Percentiles rank a stretch among this genome's conserved stretches.
These are phyloP conservation scores for Clarireedia monteithiana DNA, from an alignment of 2,329 filamentous ascomycete species.

Conservation along the genomic window DNA sequence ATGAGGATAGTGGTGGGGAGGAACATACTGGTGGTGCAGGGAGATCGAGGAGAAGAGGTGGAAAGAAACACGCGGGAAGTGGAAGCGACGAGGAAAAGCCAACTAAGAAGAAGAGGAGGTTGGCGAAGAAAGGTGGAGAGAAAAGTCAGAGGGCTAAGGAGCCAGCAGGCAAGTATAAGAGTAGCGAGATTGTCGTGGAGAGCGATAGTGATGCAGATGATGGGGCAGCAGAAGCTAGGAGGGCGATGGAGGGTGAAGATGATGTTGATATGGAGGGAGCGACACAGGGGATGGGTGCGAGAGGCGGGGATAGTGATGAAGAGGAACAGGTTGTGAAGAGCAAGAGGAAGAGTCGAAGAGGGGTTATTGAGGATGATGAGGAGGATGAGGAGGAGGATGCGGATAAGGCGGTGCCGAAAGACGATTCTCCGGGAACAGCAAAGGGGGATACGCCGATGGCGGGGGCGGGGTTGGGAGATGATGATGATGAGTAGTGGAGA, in stretches of 20 bases:
- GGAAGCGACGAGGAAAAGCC: constrained; percentile 31
- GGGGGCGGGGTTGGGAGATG: constrained; percentile 19
- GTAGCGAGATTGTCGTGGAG: constrained; percentile 30
- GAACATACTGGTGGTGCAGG: neutral
- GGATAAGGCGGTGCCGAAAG: constrained; percentile 3
- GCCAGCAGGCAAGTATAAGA: constrained; percentile 29
- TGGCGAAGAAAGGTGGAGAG: constrained; percentile 25
- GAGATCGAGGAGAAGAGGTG: constrained; percentile 1
- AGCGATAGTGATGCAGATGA: constrained; percentile 28
- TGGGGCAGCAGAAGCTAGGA: constrained; percentile 23
- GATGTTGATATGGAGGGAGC: constrained; percentile 14
- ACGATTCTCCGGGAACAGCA: constrained; percentile 23
- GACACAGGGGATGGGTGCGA: neutral
- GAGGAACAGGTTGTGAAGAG: constrained; percentile 19
- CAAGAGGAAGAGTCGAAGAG: constrained; percentile 22
- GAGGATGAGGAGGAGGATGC: constrained; percentile 26
- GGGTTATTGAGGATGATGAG: constrained; percentile 27
- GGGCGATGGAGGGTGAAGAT: constrained; percentile 23
- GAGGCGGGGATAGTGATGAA: constrained; percentile 17
- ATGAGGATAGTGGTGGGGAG: constrained; percentile 27
- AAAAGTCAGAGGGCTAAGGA: constrained; percentile 19
- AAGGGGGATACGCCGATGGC: constrained; percentile 27
- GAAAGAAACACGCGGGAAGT: constrained; percentile 21
- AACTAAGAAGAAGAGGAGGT: constrained; percentile 28
- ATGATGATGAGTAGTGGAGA: neutral